Conservation (phyloP, 306 rosid species). For the Chamaecrista fasciculata region DNA sequence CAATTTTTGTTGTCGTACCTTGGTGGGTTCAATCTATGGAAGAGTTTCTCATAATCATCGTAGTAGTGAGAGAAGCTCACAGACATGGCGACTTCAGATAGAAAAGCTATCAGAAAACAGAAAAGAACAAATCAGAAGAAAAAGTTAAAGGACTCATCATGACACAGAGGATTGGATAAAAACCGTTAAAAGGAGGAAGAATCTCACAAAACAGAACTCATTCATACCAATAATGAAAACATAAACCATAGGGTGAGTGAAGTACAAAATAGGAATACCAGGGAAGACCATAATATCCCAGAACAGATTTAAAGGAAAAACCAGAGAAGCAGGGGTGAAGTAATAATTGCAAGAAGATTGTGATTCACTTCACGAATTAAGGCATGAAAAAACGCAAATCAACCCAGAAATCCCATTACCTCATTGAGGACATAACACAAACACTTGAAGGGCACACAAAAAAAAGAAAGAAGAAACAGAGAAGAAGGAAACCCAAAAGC, state of each 20-base stretch:
- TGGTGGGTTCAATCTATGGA: slow-evolving; percentile 12
- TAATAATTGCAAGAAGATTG: not conserved
- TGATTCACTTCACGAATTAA: not conserved
- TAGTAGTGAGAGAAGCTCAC: not conserved
- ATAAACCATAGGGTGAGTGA: too few relatives aligned
- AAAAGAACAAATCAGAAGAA: not conserved
- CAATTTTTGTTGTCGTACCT: not conserved
- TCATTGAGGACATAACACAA: not conserved
- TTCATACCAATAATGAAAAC: too few relatives aligned
- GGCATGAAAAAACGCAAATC: not conserved
- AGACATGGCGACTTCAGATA: not conserved
- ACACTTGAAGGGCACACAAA: not conserved
- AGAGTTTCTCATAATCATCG: not conserved
- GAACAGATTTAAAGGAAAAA: not conserved
- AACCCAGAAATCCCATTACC: not conserved
- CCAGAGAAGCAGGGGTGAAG: not conserved
- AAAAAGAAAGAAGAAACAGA: not conserved
- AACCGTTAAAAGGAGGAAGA: too few relatives aligned
- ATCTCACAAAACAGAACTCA: too few relatives aligned
- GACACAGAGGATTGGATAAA: too few relatives aligned
- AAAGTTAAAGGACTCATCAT: not conserved
- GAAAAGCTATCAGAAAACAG: not conserved
- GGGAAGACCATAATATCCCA: too few relatives aligned
- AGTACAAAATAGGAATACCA: too few relatives aligned
- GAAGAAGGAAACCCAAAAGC: not conserved